Base-by-base conservation (phyloP, 108 stramenopile genomes). In the Aurantiochytrium sp. region DNA sequence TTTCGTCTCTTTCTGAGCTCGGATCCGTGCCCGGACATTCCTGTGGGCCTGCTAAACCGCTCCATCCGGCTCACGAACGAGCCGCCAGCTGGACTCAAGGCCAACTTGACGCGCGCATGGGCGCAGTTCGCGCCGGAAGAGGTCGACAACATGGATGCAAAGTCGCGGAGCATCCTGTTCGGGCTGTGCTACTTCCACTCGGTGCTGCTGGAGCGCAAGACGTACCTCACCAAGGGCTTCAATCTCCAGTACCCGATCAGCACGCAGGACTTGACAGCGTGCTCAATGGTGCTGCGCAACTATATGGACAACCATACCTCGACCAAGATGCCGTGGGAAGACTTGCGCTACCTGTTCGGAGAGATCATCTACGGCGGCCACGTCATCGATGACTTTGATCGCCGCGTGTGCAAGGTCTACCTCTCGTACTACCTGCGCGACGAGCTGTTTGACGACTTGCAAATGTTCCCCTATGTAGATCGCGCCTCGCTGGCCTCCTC, bases 311-410 rank as follows among this genome's bases (percentile, higher is more conserved):
- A 30, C 6, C 52, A 53, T 42, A 59, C 42, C 4, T 32, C 30
- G 4, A 55, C 69, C 50, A 87, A 69, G 31, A 90, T 93, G 4
- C 93, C 94, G n/a, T 94, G 93, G 93, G 54, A 92, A n/a, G 94
- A 94, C 54, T 73, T 94, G 54, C 68, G 92, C 8, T 94, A 93
- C 85, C 88, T 94, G 37, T 94, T 94, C 55, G 94, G 94, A 37
- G 94, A 93, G 55, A 93, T 94, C 68, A 94, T 94, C 91, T 94
- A 94, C 68, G 94, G 94, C 15, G 94, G 94, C 15, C 93, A 94
- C 89, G 92, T 94, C 81, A 93, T 92, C 17, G 92, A 94, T 39
- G 91, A 69, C 87, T 93, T 89, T 39, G 94, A 94, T 65, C 87
- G 94, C 4, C 65, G 91, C 10, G 89, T 91, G 22, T 91, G 89